Base-by-base conservation (phyloP, 352 stramenopile species). In the Pythium oligandrum region DNA sequence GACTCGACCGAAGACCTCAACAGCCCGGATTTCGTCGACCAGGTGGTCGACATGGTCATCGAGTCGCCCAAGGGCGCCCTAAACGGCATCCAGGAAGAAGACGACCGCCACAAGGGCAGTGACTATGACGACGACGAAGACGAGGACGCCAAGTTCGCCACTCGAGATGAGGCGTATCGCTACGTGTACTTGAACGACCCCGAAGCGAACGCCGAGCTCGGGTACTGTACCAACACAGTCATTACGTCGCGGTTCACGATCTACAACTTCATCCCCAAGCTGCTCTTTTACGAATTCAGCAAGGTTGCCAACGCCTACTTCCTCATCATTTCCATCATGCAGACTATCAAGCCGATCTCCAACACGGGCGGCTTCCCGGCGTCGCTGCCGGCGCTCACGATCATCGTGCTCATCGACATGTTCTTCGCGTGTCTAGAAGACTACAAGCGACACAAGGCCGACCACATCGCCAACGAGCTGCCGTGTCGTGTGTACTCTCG, bases 301-400 rank as follows among this genome's bases (percentile, higher is more conserved):
- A 96, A 97, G 58, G 70, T 97, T 44, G 92, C 92, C 42, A 98
- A 98, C 63, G 84, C 91, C 46, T 98, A 98, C 61, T 98, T 98
- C 57, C 71, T 98, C 6, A 57, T 97, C 42, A 96, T 98, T 48
- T 95, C 88, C 6, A 71, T 93, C 67, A 88, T 97, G 75, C 85
- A 96, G 67, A 92, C 78, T 5, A 81, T 97, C 71, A 90, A 90
- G 60, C 73, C 77, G 9, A 97, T 98, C 63, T 96, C 86, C 7
- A 97, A 97, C 64, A 97, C 91, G 30, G 79, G 86, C 26, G 83
- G 86, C 6, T 96, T 96, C 55, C 89, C 90, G 0, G 86, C 92
- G 0, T 96, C 91, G 42, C 59, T 97, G 4, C 77, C 89, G 0
- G 88, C 93, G 31, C 73, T 98, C n/a, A 83, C 79, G 5, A 95